Conservation (phyloP, 2,329 filamentous ascomycete species). For the Verticillium dahliae region DNA sequence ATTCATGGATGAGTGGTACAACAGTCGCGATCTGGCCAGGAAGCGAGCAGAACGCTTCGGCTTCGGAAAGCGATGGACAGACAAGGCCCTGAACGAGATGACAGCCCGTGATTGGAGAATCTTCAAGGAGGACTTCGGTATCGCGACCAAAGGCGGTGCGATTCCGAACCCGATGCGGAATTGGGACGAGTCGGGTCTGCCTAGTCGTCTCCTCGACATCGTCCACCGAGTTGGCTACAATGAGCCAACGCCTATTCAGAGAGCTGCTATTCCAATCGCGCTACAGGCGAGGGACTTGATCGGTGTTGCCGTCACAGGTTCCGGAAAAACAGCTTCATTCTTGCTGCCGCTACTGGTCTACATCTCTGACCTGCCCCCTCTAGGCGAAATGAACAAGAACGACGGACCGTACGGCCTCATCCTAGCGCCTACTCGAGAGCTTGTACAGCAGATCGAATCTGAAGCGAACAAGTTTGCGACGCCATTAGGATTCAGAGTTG, state of each 20-base stretch:
- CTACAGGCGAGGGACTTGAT: constrained; percentile 92
- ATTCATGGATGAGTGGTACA: constrained; percentile 75
- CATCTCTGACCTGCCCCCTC: constrained; percentile 80
- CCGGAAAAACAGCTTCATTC: constrained; percentile 96
- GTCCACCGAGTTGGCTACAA: constrained; percentile 81
- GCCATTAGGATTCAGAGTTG: constrained; percentile 87
- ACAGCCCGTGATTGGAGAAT: constrained; percentile 97
- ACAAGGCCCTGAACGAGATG: constrained; percentile 91
- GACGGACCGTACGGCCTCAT: constrained; percentile 98
- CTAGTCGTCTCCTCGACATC: constrained; percentile 70
- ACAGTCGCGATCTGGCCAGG: constrained; percentile 53
- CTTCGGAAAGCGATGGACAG: constrained; percentile 90
- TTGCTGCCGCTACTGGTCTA: constrained; percentile 88
- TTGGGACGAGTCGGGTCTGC: constrained; percentile 81
- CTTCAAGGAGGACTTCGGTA: constrained; percentile 99
- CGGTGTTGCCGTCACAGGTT: constrained; percentile 95
- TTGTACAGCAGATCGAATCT: constrained; percentile 94
- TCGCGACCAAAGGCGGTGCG: constrained; percentile 82
- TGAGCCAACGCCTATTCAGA: constrained; percentile 86
- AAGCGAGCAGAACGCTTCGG: constrained; percentile 68
- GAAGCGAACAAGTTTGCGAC: constrained; percentile 90
- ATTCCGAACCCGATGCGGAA: constrained; percentile 95
- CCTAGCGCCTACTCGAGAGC: constrained; percentile 88
- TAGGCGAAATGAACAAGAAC: constrained; percentile 81
- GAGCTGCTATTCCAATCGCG: constrained; percentile 92